Evolutionary conservation across 2,329 filamentous ascomycete genomes (phyloP).

Genomic region (Sporothrix dimorphospora): DNA sequence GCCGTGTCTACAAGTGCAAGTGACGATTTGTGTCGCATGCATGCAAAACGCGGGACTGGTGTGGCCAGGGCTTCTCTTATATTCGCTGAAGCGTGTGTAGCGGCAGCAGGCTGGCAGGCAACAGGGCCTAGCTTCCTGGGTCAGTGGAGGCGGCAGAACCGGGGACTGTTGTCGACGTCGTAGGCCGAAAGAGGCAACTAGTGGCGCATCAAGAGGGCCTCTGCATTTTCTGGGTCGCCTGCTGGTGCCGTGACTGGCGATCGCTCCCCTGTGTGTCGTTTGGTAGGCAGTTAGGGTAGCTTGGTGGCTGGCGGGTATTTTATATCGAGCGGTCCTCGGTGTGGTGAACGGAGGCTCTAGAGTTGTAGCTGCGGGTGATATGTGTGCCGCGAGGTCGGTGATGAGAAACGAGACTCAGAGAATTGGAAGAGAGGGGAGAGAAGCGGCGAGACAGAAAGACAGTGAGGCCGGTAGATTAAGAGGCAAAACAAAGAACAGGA

Average conservation of each 20-base stretch:
- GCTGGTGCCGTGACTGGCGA: constrained; percentile 10
- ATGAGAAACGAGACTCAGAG: background rate
- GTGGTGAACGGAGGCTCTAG: background rate
- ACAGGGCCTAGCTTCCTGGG: background rate
- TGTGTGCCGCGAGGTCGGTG: background rate
- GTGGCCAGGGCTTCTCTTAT: background rate
- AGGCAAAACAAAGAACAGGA: background rate
- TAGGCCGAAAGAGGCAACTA: constrained; percentile 23
- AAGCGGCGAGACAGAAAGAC: background rate
- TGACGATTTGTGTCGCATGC: constrained; percentile 6
- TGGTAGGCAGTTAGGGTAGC: background rate
- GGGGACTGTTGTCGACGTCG: background rate
- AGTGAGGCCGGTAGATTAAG: constrained; percentile 3
- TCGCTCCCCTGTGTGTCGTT: background rate
- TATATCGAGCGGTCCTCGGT: background rate
- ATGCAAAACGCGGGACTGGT: constrained; percentile 14
- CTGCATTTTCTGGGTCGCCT: constrained; percentile 23
- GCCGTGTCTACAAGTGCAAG: background rate
- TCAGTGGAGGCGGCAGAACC: constrained; percentile 15
- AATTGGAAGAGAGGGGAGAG: background rate
- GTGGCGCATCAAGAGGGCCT: constrained; percentile 12
- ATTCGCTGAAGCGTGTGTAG: background rate
- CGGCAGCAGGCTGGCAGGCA: constrained; percentile 10
- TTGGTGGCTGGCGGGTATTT: background rate
- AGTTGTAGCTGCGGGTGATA: background rate